Evolutionary conservation across 495 filamentous ascomycete species (phyloP).

Genomic region (Talaromyces stipitatus): DNA sequence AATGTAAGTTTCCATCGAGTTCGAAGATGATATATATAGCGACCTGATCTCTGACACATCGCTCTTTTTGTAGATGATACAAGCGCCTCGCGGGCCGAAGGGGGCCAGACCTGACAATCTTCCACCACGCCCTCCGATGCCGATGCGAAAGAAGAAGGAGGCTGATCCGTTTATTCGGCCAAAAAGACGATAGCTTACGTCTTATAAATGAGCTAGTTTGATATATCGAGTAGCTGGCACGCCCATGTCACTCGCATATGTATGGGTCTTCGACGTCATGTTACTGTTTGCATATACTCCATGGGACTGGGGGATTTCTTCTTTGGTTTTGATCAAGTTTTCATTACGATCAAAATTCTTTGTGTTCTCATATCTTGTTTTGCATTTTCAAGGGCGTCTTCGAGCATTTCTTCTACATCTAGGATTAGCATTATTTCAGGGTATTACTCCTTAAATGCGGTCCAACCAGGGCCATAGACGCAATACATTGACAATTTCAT

Average conservation of each 20-base stretch:
- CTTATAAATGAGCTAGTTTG: neutral
- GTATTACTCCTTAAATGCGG: neutral
- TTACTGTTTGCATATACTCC: neutral
- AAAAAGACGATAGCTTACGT: conserved; percentile 26
- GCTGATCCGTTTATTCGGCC: conserved; percentile 46
- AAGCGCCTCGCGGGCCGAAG: conserved; percentile 4
- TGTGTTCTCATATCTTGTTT: neutral
- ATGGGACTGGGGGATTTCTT: neutral
- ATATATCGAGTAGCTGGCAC: neutral
- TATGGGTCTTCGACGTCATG: neutral
- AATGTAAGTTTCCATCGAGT: neutral
- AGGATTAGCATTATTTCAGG: neutral
- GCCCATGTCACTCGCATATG: neutral
- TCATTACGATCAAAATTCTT: neutral
- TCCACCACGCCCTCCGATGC: conserved; percentile 20
- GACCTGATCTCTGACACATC: neutral
- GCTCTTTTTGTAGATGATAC: neutral
- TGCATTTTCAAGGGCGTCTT: neutral
- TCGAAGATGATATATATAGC: neutral
- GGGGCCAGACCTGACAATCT: neutral
- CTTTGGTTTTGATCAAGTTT: neutral
- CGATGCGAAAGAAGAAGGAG: conserved; percentile 40
- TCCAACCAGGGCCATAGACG: neutral
- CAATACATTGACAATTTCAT: neutral
- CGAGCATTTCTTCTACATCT: neutral